Base-by-base conservation (phyloP, 2,329 filamentous ascomycete species). In the Fusarium nisikadoi region DNA sequence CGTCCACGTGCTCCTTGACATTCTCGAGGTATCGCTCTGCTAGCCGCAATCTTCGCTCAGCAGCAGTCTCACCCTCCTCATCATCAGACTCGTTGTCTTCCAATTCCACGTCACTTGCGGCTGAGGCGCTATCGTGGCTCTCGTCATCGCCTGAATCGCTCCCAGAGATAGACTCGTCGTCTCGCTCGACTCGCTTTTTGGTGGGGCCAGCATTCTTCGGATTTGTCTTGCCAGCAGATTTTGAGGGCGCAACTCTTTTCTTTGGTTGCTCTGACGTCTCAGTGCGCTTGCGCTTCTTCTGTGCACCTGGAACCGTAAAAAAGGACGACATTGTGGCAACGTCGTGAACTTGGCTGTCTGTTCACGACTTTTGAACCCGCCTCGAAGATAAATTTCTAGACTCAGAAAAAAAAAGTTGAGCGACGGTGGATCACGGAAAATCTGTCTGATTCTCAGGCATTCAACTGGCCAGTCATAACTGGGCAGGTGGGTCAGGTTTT, bases 21-120 rank as follows among this genome's bases (percentile, higher is more conserved):
- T 97, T 97, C 60, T 97, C 92, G 60, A 99, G 88, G 81, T 99
- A 98, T 77, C 93, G 91, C 83, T 98, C 94, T 35, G 96, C 96
- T 33, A 99, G 88, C 73, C 94, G 90, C 77, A 97, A 83, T 76
- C 96, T 89, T 81, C 94, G 92, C 79, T 98, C 94, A 39, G 94
- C 95, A 3, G 93, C 94, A 27, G 96, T 98, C 84, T 98, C 95
- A 71, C 89, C 90, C 70, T 94, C 93, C 68, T 94, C 93, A 68
- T 90, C 90, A n/a, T 92, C 92, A 3, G 91, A 93, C 38, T 87
- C 75, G 45, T 67, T 83, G 3, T 83, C 72, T 13, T 78, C 83
- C 41, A 80, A 84, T 33, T 85, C 86, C 23, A 86, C 86, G 19
- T 86, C 86, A 41, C 84, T 84, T 29, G 83, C 84, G 45, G 82